Evolutionary conservation across 1,284 basidiomycete species (phyloP).

Genomic region (Trichosporon inkin): DNA sequence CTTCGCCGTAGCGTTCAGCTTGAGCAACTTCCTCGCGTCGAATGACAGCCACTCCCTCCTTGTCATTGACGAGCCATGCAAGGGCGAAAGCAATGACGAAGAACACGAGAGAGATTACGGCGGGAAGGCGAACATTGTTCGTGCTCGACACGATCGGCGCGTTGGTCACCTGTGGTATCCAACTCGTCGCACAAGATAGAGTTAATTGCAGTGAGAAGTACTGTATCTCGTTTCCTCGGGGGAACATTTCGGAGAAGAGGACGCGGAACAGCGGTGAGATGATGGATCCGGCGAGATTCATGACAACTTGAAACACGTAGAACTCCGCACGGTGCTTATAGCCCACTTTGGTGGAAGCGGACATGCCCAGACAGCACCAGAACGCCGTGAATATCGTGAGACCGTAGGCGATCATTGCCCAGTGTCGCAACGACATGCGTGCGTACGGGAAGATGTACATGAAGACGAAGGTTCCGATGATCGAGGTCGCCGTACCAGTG

Average conservation of each 20-base stretch:
- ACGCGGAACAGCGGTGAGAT: conserved; percentile 13
- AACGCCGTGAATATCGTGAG: conserved; percentile 5
- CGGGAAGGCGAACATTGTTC: conserved; percentile 13
- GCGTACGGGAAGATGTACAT: conserved; percentile 10
- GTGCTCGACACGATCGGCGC: conserved; percentile 14
- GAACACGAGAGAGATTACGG: background rate
- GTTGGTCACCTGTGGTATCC: conserved; percentile 15
- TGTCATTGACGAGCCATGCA: background rate
- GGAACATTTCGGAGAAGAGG: conserved; percentile 14
- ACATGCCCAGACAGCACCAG: conserved; percentile 14
- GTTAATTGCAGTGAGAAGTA: conserved; percentile 15
- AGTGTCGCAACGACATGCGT: conserved; percentile 9
- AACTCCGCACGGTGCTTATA: conserved; percentile 17
- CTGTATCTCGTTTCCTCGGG: conserved; percentile 14
- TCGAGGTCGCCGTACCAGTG: conserved; percentile 5
- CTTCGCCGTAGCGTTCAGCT: background rate
- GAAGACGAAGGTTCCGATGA: conserved; percentile 8
- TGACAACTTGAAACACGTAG: conserved; percentile 11
- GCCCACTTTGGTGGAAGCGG: background rate
- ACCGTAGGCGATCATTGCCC: conserved; percentile 9
- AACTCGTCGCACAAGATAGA: conserved; percentile 9
- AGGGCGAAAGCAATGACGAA: background rate
- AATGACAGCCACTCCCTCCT: background rate
- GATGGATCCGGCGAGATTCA: conserved; percentile 9
- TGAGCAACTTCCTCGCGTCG: background rate